phyloP scores from a whole-genome alignment of 768 basidiomycete genomes.

The Boletus reticulatus region DNA sequence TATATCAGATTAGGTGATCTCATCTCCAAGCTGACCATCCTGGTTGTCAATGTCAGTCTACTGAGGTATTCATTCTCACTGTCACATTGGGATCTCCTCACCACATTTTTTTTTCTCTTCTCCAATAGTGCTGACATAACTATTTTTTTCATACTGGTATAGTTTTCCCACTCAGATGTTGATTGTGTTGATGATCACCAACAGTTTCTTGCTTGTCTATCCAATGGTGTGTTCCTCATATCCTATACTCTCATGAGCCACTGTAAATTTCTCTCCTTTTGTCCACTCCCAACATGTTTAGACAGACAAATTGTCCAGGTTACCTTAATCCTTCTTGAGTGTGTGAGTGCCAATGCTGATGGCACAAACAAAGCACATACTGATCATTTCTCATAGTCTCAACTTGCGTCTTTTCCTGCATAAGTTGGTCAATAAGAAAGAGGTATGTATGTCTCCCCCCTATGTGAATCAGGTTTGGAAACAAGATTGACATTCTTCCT shows the following conservation, averaged over 20 bases:
- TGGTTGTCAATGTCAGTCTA: conserved; percentile 36
- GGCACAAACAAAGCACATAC: background rate
- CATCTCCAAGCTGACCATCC: conserved; percentile 31
- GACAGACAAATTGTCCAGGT: conserved; percentile 14
- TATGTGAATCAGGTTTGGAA: background rate
- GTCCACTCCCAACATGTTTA: background rate
- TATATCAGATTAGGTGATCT: conserved; percentile 29
- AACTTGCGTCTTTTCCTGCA: conserved; percentile 29
- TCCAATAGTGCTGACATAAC: conserved; percentile 27
- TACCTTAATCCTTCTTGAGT: conserved; percentile 39
- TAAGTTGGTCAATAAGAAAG: conserved; percentile 25
- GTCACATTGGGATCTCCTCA: background rate
- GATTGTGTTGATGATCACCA: background rate
- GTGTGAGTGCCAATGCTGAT: conserved; percentile 23
- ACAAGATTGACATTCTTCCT: background rate
- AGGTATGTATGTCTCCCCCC: conserved; percentile 19
- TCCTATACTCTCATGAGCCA: conserved; percentile 40
- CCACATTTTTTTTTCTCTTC: background rate
- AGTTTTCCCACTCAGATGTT: background rate
- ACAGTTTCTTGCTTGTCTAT: conserved; percentile 35
- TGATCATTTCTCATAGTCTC: conserved; percentile 13
- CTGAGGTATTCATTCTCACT: conserved; percentile 24
- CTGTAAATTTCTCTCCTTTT: conserved; percentile 17
- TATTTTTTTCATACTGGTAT: conserved; percentile 26
- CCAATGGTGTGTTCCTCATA: conserved; percentile 35